phyloP scores from a whole-genome alignment of 2,329 filamentous ascomycete species.

The Annulohypoxylon truncatum region DNA sequence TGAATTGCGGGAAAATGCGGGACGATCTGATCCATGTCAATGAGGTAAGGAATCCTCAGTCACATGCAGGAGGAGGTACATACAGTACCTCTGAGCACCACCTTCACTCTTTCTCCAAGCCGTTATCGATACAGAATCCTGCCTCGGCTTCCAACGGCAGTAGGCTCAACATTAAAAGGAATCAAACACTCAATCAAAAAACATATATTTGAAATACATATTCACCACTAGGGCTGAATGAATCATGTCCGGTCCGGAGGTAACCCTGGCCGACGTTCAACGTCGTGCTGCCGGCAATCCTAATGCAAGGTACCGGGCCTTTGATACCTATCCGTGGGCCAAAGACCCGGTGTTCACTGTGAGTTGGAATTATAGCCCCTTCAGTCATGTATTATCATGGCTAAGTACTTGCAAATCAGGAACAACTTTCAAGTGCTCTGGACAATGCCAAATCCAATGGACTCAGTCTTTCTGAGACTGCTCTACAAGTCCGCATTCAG shows the following conservation, averaged over 20 bases:
- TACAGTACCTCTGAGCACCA: not conserved
- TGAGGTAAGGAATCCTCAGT: not conserved
- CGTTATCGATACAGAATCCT: slow-evolving; percentile 18
- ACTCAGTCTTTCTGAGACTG: slow-evolving; percentile 35
- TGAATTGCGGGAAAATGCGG: not conserved
- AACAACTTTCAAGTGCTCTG: slow-evolving; percentile 40
- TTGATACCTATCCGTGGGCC: slow-evolving; percentile 49
- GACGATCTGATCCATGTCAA: not conserved
- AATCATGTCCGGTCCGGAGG: slow-evolving; percentile 39
- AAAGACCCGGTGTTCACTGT: slow-evolving; percentile 48
- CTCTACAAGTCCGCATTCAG: slow-evolving; percentile 43
- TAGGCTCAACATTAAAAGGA: no score
- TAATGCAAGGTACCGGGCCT: slow-evolving; percentile 45
- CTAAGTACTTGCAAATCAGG: slow-evolving; percentile 28
- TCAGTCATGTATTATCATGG: slow-evolving; percentile 17
- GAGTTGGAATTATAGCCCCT: slow-evolving; percentile 22
- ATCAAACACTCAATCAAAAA: not conserved
- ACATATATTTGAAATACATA: not conserved
- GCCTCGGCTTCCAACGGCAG: slow-evolving; percentile 22
- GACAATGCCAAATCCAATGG: slow-evolving; percentile 21
- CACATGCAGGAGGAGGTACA: not conserved
- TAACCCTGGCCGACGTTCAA: slow-evolving; percentile 40
- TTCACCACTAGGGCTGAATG: not conserved
- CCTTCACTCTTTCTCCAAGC: not conserved
- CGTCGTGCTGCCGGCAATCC: slow-evolving; percentile 45